Conservation (phyloP, 2,329 filamentous ascomycete genomes). For the Penicillium thymicola region DNA sequence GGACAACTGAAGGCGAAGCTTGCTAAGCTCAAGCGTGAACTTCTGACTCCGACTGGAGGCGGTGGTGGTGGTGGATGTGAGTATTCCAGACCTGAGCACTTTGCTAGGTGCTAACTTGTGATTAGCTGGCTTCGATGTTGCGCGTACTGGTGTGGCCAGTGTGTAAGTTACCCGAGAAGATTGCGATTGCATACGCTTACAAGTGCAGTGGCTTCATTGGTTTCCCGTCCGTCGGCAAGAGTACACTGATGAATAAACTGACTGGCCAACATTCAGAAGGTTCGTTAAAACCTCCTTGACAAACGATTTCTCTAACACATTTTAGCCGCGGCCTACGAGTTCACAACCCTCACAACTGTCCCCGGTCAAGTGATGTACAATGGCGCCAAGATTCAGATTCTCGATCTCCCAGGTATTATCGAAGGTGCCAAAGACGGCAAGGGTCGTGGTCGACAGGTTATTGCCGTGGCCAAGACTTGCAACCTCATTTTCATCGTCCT, state of each 20-base stretch:
- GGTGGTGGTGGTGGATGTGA: conserved; percentile 73
- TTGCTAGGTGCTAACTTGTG: conserved; percentile 18
- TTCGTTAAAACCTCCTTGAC: conserved; percentile 22
- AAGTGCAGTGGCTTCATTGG: conserved; percentile 75
- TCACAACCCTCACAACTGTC: conserved; percentile 96
- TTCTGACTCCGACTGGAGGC: conserved; percentile 75
- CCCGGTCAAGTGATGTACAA: conserved; percentile 96
- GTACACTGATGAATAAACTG: conserved; percentile 90
- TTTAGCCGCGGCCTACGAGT: conserved; percentile 87
- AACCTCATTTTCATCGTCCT: conserved; percentile 98
- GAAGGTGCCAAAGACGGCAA: conserved; percentile 98
- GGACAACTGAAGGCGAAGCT: conserved; percentile 95
- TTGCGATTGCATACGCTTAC: conserved; percentile 12
- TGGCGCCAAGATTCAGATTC: conserved; percentile 94
- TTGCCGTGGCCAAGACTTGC: conserved; percentile 97
- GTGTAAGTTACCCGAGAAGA: conserved; percentile 51
- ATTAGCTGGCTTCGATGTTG: conserved; percentile 86
- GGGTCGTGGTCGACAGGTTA: conserved; percentile 95
- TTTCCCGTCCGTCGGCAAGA: conserved; percentile 97
- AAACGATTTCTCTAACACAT: conserved; percentile 15
- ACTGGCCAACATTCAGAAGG: conserved; percentile 94
- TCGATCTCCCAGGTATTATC: conserved; percentile 97
- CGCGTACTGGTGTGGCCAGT: conserved; percentile 93
- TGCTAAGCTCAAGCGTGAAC: conserved; percentile 93
- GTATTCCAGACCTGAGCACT: conserved; percentile 13